These are phyloP conservation scores for Debaryomyces fabryi DNA, from an alignment of 1,139 yeast species.

Conservation along the genomic window DNA sequence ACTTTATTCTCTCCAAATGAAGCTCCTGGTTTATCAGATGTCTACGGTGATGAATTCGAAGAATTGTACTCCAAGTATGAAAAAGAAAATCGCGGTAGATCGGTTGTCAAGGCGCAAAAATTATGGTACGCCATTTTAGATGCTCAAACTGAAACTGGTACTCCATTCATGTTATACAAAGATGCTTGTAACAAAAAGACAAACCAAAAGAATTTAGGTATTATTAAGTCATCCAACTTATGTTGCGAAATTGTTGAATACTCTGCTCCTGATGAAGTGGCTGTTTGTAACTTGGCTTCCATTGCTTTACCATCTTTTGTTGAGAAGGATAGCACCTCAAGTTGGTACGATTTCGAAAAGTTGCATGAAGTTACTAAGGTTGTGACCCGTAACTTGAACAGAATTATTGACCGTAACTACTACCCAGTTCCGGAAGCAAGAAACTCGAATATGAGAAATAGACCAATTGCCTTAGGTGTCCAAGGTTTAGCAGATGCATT, in stretches of 20 bases:
- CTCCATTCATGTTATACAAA: conserved; percentile 59
- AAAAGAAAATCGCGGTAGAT: conserved; percentile 38
- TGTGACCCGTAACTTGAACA: conserved; percentile 56
- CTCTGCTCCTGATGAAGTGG: conserved; percentile 56
- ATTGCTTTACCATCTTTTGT: conserved; percentile 68
- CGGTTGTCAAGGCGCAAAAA: conserved; percentile 51
- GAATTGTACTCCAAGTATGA: conserved; percentile 50
- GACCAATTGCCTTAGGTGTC: conserved; percentile 66
- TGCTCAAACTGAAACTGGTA: conserved; percentile 63
- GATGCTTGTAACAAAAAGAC: conserved; percentile 58
- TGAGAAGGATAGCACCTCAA: conserved; percentile 38
- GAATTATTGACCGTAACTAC: conserved; percentile 57
- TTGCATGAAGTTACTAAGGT: conserved; percentile 58
- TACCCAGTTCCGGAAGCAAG: conserved; percentile 60
- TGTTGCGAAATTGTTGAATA: conserved; percentile 62
- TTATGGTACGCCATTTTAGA: conserved; percentile 56
- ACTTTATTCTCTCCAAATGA: conserved; percentile 57
- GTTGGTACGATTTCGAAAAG: conserved; percentile 56
- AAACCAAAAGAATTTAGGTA: conserved; percentile 58
- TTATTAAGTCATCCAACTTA: conserved; percentile 58
- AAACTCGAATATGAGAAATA: conserved; percentile 54
- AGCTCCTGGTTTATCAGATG: conserved; percentile 54
- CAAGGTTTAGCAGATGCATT: conserved; percentile 66
- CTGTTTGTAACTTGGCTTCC: conserved; percentile 60
- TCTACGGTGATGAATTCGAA: conserved; percentile 53